Percentiles rank a stretch among this genome's conserved stretches.
Conservation (phyloP, 2,329 filamentous ascomycete genomes). For the Penicillium sp. region DNA sequence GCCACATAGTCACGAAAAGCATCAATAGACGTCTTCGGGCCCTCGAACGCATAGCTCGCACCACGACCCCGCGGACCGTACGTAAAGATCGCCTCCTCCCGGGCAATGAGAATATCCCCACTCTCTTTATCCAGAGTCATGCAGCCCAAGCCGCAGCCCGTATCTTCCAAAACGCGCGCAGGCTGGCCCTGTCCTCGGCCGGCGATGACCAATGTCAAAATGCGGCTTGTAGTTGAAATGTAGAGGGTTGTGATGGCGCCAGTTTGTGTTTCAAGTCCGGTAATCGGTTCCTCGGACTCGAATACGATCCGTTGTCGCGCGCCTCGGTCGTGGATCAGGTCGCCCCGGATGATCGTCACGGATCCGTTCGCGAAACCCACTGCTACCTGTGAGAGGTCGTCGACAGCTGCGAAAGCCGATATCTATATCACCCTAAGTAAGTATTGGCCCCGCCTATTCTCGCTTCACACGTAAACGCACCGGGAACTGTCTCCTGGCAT, state of each 20-base stretch:
- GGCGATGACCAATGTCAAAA: constrained; percentile 81
- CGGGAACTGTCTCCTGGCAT: constrained; percentile 90
- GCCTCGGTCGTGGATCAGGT: constrained; percentile 91
- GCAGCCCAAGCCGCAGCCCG: constrained; percentile 87
- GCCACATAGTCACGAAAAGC: constrained; percentile 84
- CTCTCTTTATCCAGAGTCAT: constrained; percentile 81
- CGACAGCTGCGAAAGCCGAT: constrained; percentile 81
- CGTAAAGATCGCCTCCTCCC: constrained; percentile 93
- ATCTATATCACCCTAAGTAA: constrained; percentile 41
- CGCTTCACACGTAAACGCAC: constrained; percentile 45
- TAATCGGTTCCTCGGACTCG: constrained; percentile 94
- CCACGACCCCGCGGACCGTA: constrained; percentile 84
- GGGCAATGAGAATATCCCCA: constrained; percentile 83
- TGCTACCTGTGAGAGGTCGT: constrained; percentile 87
- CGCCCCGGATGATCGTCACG: constrained; percentile 88
- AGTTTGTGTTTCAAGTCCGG: constrained; percentile 75
- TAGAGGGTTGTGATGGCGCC: constrained; percentile 73
- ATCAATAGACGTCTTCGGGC: constrained; percentile 76
- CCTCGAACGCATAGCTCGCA: constrained; percentile 86
- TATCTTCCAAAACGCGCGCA: constrained; percentile 82
- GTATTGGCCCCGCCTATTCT: no score
- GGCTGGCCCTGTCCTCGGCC: constrained; percentile 87
- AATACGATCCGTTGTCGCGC: constrained; percentile 92
- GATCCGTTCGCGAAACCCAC: constrained; percentile 95
- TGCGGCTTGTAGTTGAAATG: constrained; percentile 83